Conservation (phyloP, 2,329 filamentous ascomycete species). For the Cladosporium velox region DNA sequence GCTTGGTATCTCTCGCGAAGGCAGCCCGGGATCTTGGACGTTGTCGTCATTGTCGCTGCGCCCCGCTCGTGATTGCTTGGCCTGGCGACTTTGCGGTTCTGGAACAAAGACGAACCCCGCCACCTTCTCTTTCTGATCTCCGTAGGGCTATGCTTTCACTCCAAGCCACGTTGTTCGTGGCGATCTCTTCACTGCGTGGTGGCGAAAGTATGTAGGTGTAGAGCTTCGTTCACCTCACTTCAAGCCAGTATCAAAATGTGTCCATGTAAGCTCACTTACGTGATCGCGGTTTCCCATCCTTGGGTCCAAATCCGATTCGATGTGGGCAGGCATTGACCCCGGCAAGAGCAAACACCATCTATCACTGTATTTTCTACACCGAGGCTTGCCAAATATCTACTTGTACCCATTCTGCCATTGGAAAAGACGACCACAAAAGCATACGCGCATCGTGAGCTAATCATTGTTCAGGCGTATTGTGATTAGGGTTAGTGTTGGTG, state of each 20-base stretch:
- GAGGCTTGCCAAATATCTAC: background rate
- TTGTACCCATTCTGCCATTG: background rate
- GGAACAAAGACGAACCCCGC: constrained; percentile 9
- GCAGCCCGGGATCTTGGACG: background rate
- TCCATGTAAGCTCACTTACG: background rate
- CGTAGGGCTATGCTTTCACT: background rate
- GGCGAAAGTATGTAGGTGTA: background rate
- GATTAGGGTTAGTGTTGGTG: background rate
- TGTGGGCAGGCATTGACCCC: background rate
- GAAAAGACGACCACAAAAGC: background rate
- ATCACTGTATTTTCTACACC: background rate
- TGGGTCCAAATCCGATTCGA: background rate
- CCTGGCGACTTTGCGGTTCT: background rate
- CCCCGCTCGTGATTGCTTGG: background rate
- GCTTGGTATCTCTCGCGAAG: background rate
- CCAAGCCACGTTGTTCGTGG: constrained; percentile 4
- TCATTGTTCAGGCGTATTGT: background rate
- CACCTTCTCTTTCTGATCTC: background rate
- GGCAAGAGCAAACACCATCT: background rate
- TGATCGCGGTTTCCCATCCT: background rate
- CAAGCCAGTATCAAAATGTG: background rate
- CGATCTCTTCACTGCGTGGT: background rate
- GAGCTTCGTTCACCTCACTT: background rate
- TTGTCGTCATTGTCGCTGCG: constrained; percentile 2
- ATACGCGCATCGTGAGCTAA: background rate